A percentile compares a stretch with the other conserved stretches of the same genome.
These are phyloP conservation scores for sorghum (Sorghum bicolor) DNA, from an alignment of 176 grass and related monocot genomes.

Conservation along the genomic window Sorghum_bicolor_NCBIv3 NC_012870.2:13848001-13848500, in stretches of 20 bases:
- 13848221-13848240: slow-evolving; percentile 95
- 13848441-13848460: slow-evolving; percentile 14
- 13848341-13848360: slow-evolving; percentile 99
- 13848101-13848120: background rate
- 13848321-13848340: slow-evolving; percentile 78
- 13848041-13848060: background rate
- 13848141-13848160: slow-evolving; percentile 20
- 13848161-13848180: slow-evolving; percentile 30
- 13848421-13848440: background rate
- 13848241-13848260: slow-evolving; percentile 53
- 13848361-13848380: slow-evolving; percentile 93
- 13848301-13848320: background rate
- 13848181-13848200: slow-evolving; percentile 75
- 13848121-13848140: slow-evolving; percentile 1
- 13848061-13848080: background rate
- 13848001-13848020: background rate
- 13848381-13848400: slow-evolving; percentile 91
- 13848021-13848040: background rate
- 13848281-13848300: background rate
- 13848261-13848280: background rate
- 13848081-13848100: background rate
- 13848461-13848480: slow-evolving; percentile 27
- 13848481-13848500: slow-evolving; percentile 23
- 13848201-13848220: slow-evolving; percentile 94
- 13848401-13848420: slow-evolving; percentile 84